Base-by-base conservation (phyloP, 2,329 filamentous ascomycete species). In the Bipolaris oryzae region DNA sequence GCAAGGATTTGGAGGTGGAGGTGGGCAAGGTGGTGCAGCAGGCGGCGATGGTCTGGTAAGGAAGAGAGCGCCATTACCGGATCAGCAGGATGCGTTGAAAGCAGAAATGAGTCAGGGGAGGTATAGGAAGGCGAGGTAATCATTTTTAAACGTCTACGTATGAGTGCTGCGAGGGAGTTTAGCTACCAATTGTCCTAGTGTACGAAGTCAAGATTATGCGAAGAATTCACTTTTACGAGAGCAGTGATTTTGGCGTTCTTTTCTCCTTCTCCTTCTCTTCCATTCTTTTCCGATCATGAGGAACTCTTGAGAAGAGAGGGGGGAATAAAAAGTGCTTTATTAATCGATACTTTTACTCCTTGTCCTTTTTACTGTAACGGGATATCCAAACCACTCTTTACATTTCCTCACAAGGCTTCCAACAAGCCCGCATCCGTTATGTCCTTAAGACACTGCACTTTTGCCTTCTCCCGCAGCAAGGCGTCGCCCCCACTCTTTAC, bases 11-110 rank as follows among this genome's bases (percentile, higher is more conserved):
- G 41, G 20, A n/a, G 41, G 15, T 23, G 56, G 20, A 28, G 46
- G 9, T 21, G 56, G 73, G 37, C 66, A 77, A 56, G 76, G 74
- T 11, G 73, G 58, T 9, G 50, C 61, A 5, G 58, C 53, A 11
- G 62, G 41, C 15, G 48, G 68, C 20, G 75, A 68, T 20, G n/a
- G 39, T 6, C 3, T 42, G 45, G 73, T 73, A 43, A 74, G 68
- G 21, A 73, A 55, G 64, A 79, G 88, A 58, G 90, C 84, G 5
- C 91, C 90, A 7, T 77, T 96, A 41, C 92, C 92, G 0, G 93
- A 90, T 72, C 92, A 96, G 76, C 87, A 90, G 71, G 92, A 95
- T 73, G 93, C 90, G 66, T 77, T 96, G 66, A 85, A 88, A 65
- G 86, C 89, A 74, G 90, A 94, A 76, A 91, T 94, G 80, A 84